Conservation (phyloP, 495 filamentous ascomycete genomes). For the Neurospora hispaniola region DNA sequence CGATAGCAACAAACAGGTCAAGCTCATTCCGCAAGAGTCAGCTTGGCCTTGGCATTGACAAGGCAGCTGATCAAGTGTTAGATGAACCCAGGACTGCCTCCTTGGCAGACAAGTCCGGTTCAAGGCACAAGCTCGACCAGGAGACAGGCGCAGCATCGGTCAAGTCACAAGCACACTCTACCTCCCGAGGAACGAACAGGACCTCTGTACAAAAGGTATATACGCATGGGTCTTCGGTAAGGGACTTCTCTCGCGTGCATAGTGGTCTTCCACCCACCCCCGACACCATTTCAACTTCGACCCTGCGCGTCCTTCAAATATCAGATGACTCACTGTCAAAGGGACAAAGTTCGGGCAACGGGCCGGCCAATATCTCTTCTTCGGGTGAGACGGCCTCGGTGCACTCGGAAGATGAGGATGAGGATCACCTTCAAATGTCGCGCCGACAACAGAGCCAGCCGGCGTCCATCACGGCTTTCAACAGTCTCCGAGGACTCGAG, state of each 20-base stretch:
- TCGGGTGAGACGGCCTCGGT: conserved; percentile 18
- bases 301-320: conserved; percentile 29
- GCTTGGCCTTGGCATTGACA: neutral
- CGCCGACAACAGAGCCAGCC: conserved; percentile 7
- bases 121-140: neutral
- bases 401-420: neutral
- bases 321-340: conserved; percentile 27
- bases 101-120: neutral
- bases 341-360: conserved; percentile 11
- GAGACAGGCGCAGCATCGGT: neutral
- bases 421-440: neutral
- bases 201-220: conserved; percentile 24
- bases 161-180: neutral
- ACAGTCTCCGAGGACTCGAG: conserved; percentile 13
- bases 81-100: neutral
- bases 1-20: conserved; percentile 7
- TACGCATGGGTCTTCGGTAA: conserved; percentile 23
- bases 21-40: conserved; percentile 25
- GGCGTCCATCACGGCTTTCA: conserved; percentile 16
- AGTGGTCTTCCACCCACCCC: conserved; percentile 41
- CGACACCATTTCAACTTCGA: conserved; percentile 43
- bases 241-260: conserved; percentile 15
- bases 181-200: neutral
- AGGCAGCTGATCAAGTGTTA: neutral
- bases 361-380: conserved; percentile 11